Conservation (phyloP, 768 basidiomycete genomes). For the Pisolithus microcarpus region DNA sequence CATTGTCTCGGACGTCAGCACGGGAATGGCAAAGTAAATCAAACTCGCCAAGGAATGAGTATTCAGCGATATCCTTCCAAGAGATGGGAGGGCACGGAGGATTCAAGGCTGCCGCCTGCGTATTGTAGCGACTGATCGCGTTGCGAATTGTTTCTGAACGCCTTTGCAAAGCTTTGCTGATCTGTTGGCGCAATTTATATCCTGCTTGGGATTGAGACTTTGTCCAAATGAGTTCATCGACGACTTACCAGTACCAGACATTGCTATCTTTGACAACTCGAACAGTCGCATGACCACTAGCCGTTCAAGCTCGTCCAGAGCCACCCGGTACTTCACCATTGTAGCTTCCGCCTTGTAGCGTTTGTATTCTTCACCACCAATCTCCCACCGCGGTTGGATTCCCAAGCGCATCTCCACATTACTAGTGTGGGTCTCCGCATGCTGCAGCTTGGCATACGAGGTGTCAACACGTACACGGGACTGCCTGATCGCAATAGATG, state of each 20-base stretch:
- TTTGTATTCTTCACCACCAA: not conserved
- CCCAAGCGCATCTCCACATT: too few relatives aligned
- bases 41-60: too few relatives aligned
- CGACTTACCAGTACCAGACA: not conserved
- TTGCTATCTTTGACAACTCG: not conserved
- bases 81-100: not conserved
- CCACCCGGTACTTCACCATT: not conserved
- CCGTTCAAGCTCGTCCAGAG: not conserved
- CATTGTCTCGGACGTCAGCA: too few relatives aligned
- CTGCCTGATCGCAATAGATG: too few relatives aligned
- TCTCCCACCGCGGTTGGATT: not conserved
- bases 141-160: not conserved
- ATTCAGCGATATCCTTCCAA: constrained; percentile 6
- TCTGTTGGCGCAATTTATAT: constrained; percentile 4
- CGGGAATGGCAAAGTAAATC: too few relatives aligned
- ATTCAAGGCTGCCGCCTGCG: not conserved
- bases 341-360: not conserved
- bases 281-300: not conserved
- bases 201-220: not conserved
- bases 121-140: not conserved
- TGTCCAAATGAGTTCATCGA: not conserved
- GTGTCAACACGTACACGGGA: too few relatives aligned
- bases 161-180: constrained; percentile 1
- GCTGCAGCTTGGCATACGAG: too few relatives aligned
- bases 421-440: too few relatives aligned